Evolutionary conservation across 129 eudicot species (phyloP), one percentile per base, ranked within the genome.

Genomic region (Logfia minima): DNA sequence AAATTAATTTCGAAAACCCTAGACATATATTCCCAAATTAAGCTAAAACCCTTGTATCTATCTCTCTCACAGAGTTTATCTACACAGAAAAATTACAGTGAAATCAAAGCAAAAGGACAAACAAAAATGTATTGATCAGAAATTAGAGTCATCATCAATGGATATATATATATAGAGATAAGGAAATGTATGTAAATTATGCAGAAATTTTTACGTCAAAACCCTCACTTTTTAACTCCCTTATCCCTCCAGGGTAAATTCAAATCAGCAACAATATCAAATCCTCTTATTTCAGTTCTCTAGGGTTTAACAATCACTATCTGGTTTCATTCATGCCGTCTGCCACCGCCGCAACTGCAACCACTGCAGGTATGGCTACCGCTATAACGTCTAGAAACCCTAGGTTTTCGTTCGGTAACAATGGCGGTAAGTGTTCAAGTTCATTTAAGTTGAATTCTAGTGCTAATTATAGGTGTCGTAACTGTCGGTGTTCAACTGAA

Each of bases 151-250:
- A 48, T 48, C 55, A 48, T 48, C 65, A 64, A 70, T 48, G 21
- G 10, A 79, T 53, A 76, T 35, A 71, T 53, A 76, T 35, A 71
- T 66, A 24, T 26, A 24, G 70, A 16, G 62, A 65, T 34, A 79
- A 35, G 77, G 87, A 82, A 75, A 90, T 88, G 69, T 65, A 28
- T 3, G 70, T 55, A 59, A 86, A 77, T 48, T 58, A 92, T 89
- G 97, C 92, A 89, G 88, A 92, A 87, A 72, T 29, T 89, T 77
- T 43, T 92, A 24, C 86, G 90, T 22, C 80, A 70, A 78, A 79
- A 76, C 87, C 96, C 96, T 68, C 68, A 48, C 74, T 5, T 68
- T 43, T 81, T 75, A 17, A 24, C 79, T 58, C 81, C 77, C 81
- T 85, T 85, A 84, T 82, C 84, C 76, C 86, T 80, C 78, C 68